Evolutionary conservation across 305 asterid species (phyloP), one percentile per base, ranked within the genome.

Genomic region (Rubia tinctorum): DNA sequence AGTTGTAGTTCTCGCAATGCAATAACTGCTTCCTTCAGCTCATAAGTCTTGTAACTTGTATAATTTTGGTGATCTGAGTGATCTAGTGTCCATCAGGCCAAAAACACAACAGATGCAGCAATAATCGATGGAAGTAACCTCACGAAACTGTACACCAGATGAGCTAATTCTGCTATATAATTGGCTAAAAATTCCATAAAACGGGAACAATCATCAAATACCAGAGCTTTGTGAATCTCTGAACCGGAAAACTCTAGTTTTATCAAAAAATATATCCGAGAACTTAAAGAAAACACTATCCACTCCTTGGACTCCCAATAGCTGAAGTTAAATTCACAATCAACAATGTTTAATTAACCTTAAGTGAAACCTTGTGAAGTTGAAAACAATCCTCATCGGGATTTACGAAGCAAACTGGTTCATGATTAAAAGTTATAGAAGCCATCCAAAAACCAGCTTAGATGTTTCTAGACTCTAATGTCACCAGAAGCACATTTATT

Each of bases 1-100:
- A 89, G 84, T 67, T 92, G 98, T 58, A 92, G 77, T 34, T 86
- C 90, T 79, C 87, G 91, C 83, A 95, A 82, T 72, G 88, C 88
- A n/a, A 88, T 76, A 77, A 95, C 93, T 3, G 91, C 67, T 5
- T 34, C 72, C 86, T 84, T 82, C 81, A 95, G 91, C 82, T 95
- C 91, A 9, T 79, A 75, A 43, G 85, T 56, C 56, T 81, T 88
- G 82, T 86, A 84, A 80, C 79, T 87, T 47, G 98, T 95, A 76
- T 95, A 95, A 78, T 93, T 86, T 81, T 91, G 99, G 84, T 91
- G 87, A 59, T 83, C 88, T 47, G 97, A 87, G 82, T 93, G 98
- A 80, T 95, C 96, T 55, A 95, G 89, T 43, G 95, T 93, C 99
- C 99, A 95, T 86, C 91, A 82, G 73, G 99, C 99, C 73, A 95